These are phyloP conservation scores for Podaxis sp. DNA, from an alignment of 768 basidiomycete species.

Conservation along the genomic window DNA sequence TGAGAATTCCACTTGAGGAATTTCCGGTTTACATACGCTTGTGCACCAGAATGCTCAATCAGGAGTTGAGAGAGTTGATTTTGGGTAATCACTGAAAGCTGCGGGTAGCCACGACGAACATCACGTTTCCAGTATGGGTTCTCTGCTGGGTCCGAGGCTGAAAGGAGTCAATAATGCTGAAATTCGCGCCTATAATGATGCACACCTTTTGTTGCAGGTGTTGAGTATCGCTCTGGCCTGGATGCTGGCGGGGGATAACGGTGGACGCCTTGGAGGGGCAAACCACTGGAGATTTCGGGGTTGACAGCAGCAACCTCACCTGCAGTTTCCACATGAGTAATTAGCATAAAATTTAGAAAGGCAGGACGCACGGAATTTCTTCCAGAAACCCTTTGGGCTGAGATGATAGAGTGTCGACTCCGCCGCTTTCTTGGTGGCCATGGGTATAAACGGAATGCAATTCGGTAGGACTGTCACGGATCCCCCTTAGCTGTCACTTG, in stretches of 20 bases:
- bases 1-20: not conserved
- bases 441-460: constrained; percentile 27
- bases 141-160: constrained; percentile 82
- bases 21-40: constrained; percentile 46
- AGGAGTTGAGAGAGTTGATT: constrained; percentile 74
- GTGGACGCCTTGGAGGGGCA: constrained; percentile 69
- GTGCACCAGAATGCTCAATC: constrained; percentile 67
- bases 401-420: constrained; percentile 91
- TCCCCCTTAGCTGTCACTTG: not conserved
- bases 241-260: constrained; percentile 88
- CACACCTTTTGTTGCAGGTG: constrained; percentile 84
- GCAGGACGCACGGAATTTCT: constrained; percentile 80
- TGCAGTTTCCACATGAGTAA: constrained; percentile 26
- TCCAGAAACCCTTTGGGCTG: constrained; percentile 90
- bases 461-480: constrained; percentile 4
- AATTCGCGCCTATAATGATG: not conserved
- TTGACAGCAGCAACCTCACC: constrained; percentile 83
- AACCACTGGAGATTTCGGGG: constrained; percentile 86
- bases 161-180: not conserved
- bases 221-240: constrained; percentile 78
- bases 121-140: constrained; percentile 97
- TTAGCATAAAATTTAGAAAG: not conserved
- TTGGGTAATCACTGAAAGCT: constrained; percentile 86
- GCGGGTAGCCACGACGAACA: constrained; percentile 89
- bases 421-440: constrained; percentile 76